phyloP scores from a whole-genome alignment of 257 asterid species.

The Lantana camara region DNA sequence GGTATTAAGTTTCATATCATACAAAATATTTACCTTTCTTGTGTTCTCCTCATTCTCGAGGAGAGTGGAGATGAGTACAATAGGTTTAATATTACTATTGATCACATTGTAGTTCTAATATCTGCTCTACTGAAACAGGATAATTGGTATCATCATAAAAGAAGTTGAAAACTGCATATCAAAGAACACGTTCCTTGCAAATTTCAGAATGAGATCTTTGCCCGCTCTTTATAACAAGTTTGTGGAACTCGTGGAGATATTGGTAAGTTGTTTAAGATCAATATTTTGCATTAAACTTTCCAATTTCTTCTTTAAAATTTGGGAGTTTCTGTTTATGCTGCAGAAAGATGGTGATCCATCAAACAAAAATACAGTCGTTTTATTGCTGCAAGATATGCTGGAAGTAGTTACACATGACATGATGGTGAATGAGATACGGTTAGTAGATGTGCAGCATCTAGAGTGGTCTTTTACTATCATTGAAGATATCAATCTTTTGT shows the following conservation, averaged over 20 bases:
- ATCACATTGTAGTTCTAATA: conserved; percentile 28
- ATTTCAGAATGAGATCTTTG: conserved; percentile 65
- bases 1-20: conserved; percentile 1
- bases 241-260: conserved; percentile 70
- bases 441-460: conserved; percentile 33
- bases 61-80: background rate
- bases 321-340: conserved; percentile 24
- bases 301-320: conserved; percentile 9
- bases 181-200: conserved; percentile 64
- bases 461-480: background rate
- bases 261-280: conserved; percentile 51
- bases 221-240: conserved; percentile 68
- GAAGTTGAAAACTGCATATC: conserved; percentile 67
- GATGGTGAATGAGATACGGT: conserved; percentile 83
- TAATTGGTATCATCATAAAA: conserved; percentile 60
- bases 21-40: conserved; percentile 4
- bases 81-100: background rate
- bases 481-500: background rate
- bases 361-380: conserved; percentile 62
- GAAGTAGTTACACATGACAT: conserved; percentile 80
- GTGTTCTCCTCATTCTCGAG: background rate
- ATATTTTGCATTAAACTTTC: conserved; percentile 8
- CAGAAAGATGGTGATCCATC: conserved; percentile 75
- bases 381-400: conserved; percentile 79
- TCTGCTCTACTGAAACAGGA: conserved; percentile 43